Evolutionary conservation across 176 grass and related monocot genomes (phyloP).

Genomic region (Lolium rigidum): DNA sequence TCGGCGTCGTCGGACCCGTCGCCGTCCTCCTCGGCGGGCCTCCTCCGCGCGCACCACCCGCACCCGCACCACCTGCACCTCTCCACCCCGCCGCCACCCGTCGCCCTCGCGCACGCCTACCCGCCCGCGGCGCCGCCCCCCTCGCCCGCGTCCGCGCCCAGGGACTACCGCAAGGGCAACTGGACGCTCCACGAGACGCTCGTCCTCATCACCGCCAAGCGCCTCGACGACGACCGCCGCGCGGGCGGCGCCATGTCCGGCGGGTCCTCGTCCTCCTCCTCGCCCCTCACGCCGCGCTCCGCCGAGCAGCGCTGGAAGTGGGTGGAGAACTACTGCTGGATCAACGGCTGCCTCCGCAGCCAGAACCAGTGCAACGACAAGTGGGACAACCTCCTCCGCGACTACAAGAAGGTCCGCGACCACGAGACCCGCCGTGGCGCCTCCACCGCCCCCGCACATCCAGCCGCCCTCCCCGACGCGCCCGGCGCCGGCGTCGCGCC

Average conservation of each 20-base stretch:
- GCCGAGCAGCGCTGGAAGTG: conserved; percentile 99
- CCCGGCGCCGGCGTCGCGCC: background rate
- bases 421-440: conserved; percentile 63
- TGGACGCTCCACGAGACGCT: conserved; percentile 98
- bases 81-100: conserved; percentile 35
- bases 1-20: conserved; percentile 56
- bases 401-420: conserved; percentile 99
- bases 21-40: conserved; percentile 41
- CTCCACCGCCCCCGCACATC: background rate
- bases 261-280: background rate
- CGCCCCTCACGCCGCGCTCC: conserved; percentile 56
- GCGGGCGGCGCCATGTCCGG: conserved; percentile 1
- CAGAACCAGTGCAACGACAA: conserved; percentile 99
- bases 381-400: conserved; percentile 99
- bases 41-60: conserved; percentile 30
- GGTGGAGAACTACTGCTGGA: conserved; percentile 99
- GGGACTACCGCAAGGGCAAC: conserved; percentile 99
- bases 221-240: conserved; percentile 88
- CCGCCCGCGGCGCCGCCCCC: conserved; percentile 51
- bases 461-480: background rate
- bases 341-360: conserved; percentile 86
- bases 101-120: background rate
- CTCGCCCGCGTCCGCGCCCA: conserved; percentile 53
- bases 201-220: conserved; percentile 93
- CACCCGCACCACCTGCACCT: conserved; percentile 39